A percentile compares a stretch with the other conserved stretches of the same genome.
Conservation (phyloP, 176 grass and related monocot species). For the Zoysia japonica region DNA sequence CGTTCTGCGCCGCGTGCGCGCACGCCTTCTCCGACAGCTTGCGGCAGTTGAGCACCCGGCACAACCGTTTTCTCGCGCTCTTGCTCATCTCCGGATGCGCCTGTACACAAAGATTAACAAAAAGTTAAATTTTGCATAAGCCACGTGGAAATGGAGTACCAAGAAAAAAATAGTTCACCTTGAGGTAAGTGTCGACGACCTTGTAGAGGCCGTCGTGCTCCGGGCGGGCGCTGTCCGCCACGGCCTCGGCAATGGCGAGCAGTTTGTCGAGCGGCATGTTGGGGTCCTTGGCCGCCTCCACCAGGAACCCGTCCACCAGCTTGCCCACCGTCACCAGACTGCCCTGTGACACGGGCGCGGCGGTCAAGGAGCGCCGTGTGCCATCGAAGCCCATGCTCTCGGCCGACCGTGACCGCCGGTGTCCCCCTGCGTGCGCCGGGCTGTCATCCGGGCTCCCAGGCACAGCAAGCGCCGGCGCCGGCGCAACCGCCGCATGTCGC, state of each 20-base stretch:
- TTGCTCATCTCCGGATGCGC: conserved; percentile 81
- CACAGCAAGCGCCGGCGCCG: background rate
- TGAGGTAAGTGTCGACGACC: conserved; percentile 85
- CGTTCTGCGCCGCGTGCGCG: conserved; percentile 91
- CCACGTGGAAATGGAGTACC: background rate
- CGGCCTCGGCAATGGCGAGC: conserved; percentile 73
- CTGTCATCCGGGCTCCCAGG: conserved; percentile 52
- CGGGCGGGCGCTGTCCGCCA: conserved; percentile 63
- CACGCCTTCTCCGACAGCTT: conserved; percentile 87
- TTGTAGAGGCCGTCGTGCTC: conserved; percentile 92
- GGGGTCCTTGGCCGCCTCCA: conserved; percentile 62
- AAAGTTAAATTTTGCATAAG: background rate
- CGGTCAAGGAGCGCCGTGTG: conserved; percentile 61
- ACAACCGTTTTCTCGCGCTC: conserved; percentile 65
- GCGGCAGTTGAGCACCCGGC: conserved; percentile 82
- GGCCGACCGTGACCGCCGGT: conserved; percentile 71
- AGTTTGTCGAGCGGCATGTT: conserved; percentile 80
- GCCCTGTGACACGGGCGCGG: conserved; percentile 61
- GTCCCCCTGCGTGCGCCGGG: conserved; percentile 43
- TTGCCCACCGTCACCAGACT: conserved; percentile 66
- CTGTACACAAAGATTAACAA: conserved; percentile 29
- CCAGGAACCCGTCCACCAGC: conserved; percentile 71
- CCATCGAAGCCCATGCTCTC: conserved; percentile 90
- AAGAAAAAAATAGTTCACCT: conserved; percentile 41
- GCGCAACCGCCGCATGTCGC: conserved; percentile 39